Percentiles rank a stretch among this genome's conserved stretches.
Conservation (phyloP, 129 eudicot genomes). For the Pseudognaphalium luteoalbum region DNA sequence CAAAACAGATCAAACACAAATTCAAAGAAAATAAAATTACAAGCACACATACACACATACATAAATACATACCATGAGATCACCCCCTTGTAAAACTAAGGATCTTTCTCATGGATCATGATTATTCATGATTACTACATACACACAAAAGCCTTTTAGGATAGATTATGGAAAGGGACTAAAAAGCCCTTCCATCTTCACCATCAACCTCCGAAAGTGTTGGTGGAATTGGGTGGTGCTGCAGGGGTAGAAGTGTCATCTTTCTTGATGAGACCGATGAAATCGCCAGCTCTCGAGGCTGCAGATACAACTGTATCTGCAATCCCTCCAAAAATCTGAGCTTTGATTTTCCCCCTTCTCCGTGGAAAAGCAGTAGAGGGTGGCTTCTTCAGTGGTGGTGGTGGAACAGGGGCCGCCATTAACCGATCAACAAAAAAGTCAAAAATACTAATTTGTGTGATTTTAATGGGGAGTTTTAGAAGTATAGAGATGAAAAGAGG, state of each 20-base stretch:
- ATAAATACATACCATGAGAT: conserved; percentile 21
- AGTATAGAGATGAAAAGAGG: neutral
- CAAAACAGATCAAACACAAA: conserved; percentile 23
- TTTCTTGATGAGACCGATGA: conserved; percentile 17
- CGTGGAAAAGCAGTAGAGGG: neutral
- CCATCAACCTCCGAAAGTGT: conserved; percentile 8
- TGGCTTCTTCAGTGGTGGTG: conserved; percentile 22
- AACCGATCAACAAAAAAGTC: neutral
- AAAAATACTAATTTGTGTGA: neutral
- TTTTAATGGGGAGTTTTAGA: neutral
- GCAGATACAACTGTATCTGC: conserved; percentile 17
- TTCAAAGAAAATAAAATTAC: neutral
- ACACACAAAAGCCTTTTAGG: neutral
- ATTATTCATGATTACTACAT: neutral
- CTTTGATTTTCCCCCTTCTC: conserved; percentile 23
- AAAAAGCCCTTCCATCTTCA: conserved; percentile 22
- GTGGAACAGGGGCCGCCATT: conserved; percentile 28
- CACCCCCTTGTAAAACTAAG: conserved; percentile 30
- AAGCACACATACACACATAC: neutral
- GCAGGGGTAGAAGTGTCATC: conserved; percentile 15
- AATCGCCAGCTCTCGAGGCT: conserved; percentile 32
- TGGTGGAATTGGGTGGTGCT: conserved; percentile 20
- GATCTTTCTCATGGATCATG: conserved; percentile 18
- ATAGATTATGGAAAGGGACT: conserved; percentile 18
- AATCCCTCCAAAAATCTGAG: conserved; percentile 38